Evolutionary conservation across 2,329 filamentous ascomycete genomes (phyloP), one percentile per base, ranked within the genome.

Genomic region (Mollisiaceae sp.): DNA sequence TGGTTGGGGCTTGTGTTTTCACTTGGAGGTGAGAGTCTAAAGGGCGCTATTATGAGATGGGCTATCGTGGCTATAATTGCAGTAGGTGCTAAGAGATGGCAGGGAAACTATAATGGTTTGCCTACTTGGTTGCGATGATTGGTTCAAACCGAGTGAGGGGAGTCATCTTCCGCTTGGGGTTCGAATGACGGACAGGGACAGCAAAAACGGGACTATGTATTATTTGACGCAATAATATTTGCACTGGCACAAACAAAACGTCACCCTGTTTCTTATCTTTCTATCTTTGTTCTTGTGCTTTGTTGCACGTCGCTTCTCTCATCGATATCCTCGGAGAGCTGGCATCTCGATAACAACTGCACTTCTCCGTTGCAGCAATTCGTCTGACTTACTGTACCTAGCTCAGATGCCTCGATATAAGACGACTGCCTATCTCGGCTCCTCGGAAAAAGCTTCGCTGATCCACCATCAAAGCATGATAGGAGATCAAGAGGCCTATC

Each of bases 1-100:
- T 89, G 86, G 83, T 1, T 82, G 22, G 74, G 79, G 65, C 73
- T 88, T 47, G 62, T 88, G 39, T 67, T 85, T 20, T 78, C 82
- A 8, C 79, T 89, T 45, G 86, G 87, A 41, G 80, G 82, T 36
- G 79, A 79, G 66, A 78, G 79, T 65, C 77, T 65, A 18, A 66
- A 64, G 54, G 58, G 60, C 45, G 45, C 62, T 41, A 35, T 72
- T 24, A 18, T 67, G 15, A 60, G 68, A 45, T 72, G 67, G 70
- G 67, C 64, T 22, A n/a, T 71, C 24, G 63, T 69, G 9, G 65
- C 60, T 24, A 52, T 71, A 14, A 38, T 71, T 59, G 67, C 65
- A 22, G 54, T 70, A 27, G 69, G 65, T n/a, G 62, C 64, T 50
- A 71, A 65, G 60, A 67, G 62, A 39, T 67, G 32, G 20, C 64